Evolutionary conservation across 2,329 filamentous ascomycete genomes (phyloP).

Genomic region (Fusarium clavum): DNA sequence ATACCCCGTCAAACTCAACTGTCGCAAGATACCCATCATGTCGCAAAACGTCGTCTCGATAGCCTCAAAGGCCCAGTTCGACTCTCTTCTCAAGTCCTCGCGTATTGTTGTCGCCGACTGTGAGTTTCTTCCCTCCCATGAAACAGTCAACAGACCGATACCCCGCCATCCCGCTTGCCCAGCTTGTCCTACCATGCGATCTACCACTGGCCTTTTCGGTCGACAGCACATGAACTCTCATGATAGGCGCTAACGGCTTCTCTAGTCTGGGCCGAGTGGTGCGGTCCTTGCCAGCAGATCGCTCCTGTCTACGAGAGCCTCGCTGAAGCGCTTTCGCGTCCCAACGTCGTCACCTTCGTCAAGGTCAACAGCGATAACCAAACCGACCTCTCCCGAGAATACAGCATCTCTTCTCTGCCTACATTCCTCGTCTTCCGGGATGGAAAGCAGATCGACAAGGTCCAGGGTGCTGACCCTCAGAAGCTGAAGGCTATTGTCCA

Average conservation of each 20-base stretch:
- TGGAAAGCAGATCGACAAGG: conserved; percentile 73
- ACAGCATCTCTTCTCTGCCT: conserved; percentile 81
- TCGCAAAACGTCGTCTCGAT: conserved; percentile 48
- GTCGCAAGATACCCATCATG: conserved; percentile 46
- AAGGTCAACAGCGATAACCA: conserved; percentile 88
- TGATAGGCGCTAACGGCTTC: conserved; percentile 25
- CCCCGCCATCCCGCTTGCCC: conserved; percentile 35
- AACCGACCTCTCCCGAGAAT: conserved; percentile 77
- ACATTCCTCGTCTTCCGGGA: conserved; percentile 92
- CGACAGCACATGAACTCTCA: neutral
- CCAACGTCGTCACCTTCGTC: conserved; percentile 81
- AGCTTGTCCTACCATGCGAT: conserved; percentile 28
- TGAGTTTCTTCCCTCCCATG: conserved; percentile 61
- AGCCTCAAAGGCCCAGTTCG: conserved; percentile 71
- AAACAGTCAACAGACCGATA: conserved; percentile 10
- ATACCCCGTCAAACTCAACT: conserved; percentile 34
- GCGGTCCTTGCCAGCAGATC: conserved; percentile 84
- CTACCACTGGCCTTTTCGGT: conserved; percentile 6
- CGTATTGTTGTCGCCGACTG: conserved; percentile 89
- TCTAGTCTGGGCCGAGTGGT: conserved; percentile 89
- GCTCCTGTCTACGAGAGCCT: conserved; percentile 85
- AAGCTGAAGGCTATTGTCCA: conserved; percentile 78
- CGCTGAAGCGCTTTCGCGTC: conserved; percentile 75
- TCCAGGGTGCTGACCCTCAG: conserved; percentile 78
- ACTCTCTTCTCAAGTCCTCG: conserved; percentile 74